Evolutionary conservation across 495 filamentous ascomycete species (phyloP).

Genomic region (Penicillium pancosmium): DNA sequence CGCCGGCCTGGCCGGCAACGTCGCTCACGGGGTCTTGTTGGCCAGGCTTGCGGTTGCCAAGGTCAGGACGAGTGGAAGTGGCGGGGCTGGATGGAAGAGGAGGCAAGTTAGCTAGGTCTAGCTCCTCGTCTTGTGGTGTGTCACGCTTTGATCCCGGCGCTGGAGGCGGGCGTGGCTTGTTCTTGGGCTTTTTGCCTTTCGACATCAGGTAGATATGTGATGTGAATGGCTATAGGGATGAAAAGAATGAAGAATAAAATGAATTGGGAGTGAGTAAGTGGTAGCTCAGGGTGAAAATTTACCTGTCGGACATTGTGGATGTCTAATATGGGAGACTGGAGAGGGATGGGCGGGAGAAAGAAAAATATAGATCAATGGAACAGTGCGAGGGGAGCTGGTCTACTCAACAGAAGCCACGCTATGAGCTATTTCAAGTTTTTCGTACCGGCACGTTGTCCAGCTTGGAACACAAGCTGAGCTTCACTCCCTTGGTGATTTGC

Average conservation of each 20-base stretch:
- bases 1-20: constrained; percentile 3
- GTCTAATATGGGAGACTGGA: constrained; percentile 2
- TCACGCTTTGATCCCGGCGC: constrained; percentile 8
- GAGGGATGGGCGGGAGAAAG: not conserved
- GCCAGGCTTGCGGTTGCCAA: constrained; percentile 20
- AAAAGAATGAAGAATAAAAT: not conserved
- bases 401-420: constrained; percentile 5
- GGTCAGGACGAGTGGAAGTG: constrained; percentile 9
- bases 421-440: constrained; percentile 17
- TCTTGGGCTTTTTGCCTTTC: constrained; percentile 18
- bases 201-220: constrained; percentile 10
- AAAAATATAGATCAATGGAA: constrained; percentile 7
- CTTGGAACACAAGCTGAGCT: constrained; percentile 4
- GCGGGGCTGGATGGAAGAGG: constrained; percentile 10
- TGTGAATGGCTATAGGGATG: not conserved
- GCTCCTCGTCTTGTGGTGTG: not conserved
- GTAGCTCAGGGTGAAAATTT: constrained; percentile 5
- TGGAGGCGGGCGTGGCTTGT: constrained; percentile 18
- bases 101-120: constrained; percentile 16
- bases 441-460: not conserved
- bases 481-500: constrained; percentile 14
- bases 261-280: constrained; percentile 10
- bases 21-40: constrained; percentile 14
- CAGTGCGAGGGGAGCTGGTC: constrained; percentile 2
- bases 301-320: constrained; percentile 20